Base-by-base conservation (phyloP, 148 eudicot genomes). In the Rhododendron ovatum region DNA sequence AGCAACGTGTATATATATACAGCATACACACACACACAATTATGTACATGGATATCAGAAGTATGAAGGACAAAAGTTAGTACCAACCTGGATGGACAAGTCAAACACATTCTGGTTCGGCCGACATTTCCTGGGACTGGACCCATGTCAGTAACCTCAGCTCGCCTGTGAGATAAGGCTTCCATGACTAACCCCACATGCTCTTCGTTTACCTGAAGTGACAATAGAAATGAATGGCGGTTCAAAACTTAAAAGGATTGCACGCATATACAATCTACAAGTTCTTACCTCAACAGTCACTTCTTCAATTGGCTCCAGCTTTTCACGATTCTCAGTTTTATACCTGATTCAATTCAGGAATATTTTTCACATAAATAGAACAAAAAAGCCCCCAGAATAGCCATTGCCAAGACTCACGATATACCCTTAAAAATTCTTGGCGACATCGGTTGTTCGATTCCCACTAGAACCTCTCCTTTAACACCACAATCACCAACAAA, bases 281-380 rank as follows among this genome's bases (percentile, higher is more conserved):
- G 71, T 30, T 53, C 84, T 84, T 85, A 94, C 99, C 98, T 98
- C 99, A 80, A 98, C 92, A 37, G 98, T 98, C 80, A 98, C 99
- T 94, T 98, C 99, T 92, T 98, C 99, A 86, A 98, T 89, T 80
- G 99, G 99, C 90, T 98, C 99, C 82, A 94, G 92, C 91, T 93
- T 98, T 86, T 88, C 88, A 79, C 96, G 91, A 0, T 91, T 92
- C 87, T 94, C 96, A 28, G 67, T 88, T 89, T 98, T 95, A 85
- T 98, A 98, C 99, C 99, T 98, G 90, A 82, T 83, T 50, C 80
- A 84, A 83, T 33, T 83, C 2, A 83, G 59, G 24, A 51, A 80
- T 5, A 83, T 59, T 59, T 65, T 47, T 86, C 84, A 86, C 41
- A 30, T 63, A 45, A 75, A 83, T 13, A 24, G 50, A 20, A 61